Percentiles rank a stretch among this genome's conserved stretches.
Evolutionary conservation across 2,329 filamentous ascomycete species (phyloP).

Genomic region (Aspergillus eucalypticola): DNA sequence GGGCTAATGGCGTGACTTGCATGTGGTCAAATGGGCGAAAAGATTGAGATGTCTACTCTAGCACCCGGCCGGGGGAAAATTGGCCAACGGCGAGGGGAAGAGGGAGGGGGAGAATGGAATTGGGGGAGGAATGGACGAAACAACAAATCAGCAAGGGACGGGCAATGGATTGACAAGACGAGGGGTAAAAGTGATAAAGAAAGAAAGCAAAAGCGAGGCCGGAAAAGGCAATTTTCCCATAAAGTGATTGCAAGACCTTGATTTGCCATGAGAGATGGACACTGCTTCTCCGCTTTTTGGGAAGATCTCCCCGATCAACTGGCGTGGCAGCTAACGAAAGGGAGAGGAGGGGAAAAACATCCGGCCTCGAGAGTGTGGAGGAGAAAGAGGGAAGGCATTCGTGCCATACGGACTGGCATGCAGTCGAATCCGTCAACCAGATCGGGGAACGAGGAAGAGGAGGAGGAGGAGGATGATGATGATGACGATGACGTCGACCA

Average conservation of each 20-base stretch:
- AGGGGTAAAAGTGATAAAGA: neutral
- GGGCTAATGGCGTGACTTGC: neutral
- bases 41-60: neutral
- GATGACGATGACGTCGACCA: neutral
- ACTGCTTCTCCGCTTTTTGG: neutral
- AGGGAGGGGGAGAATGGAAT: neutral
- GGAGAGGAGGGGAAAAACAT: neutral
- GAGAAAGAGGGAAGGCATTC: neutral
- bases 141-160: neutral
- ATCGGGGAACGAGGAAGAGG: too few relatives aligned
- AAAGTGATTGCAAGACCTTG: neutral
- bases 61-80: neutral
- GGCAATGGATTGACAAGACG: neutral
- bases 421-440: neutral
- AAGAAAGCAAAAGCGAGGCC: neutral
- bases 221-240: neutral
- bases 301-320: neutral
- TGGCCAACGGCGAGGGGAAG: neutral
- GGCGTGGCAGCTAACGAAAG: neutral
- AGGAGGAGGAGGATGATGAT: neutral
- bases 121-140: neutral
- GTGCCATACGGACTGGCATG: neutral
- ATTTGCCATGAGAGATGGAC: neutral
- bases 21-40: neutral
- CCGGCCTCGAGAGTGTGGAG: neutral